These are phyloP conservation scores for Trichosanthes cucumerina DNA, from an alignment of 306 rosid genomes.

Conservation along the genomic window DNA sequence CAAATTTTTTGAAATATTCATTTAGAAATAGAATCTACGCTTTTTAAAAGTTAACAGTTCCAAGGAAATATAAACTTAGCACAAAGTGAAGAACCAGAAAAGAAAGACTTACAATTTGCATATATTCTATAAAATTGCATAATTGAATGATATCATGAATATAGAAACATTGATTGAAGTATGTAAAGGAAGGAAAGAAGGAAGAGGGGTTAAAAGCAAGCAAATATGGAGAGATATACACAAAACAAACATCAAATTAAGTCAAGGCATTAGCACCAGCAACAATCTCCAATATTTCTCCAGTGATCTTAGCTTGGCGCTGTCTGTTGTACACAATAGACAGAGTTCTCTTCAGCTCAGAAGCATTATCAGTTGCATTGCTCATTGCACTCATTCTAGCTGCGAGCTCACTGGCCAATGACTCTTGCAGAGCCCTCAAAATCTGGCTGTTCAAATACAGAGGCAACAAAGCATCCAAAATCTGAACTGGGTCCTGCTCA, in stretches of 20 bases:
- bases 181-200: background rate
- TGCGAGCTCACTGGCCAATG: slow-evolving; percentile 82
- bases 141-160: slow-evolving; percentile 1
- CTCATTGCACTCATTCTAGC: slow-evolving; percentile 91
- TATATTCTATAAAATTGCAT: background rate
- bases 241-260: background rate
- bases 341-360: slow-evolving; percentile 53
- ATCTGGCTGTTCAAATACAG: slow-evolving; percentile 77
- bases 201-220: background rate
- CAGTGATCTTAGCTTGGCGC: slow-evolving; percentile 86
- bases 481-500: slow-evolving; percentile 92
- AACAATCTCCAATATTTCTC: slow-evolving; percentile 83
- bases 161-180: slow-evolving; percentile 1
- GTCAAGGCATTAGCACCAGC: slow-evolving; percentile 63
- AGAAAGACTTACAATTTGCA: background rate
- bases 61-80: background rate
- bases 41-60: background rate
- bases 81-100: background rate
- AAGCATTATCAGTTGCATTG: slow-evolving; percentile 65
- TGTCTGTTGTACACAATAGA: slow-evolving; percentile 50
- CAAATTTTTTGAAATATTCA: background rate
- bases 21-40: background rate
- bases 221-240: background rate
- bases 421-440: slow-evolving; percentile 80
- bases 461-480: slow-evolving; percentile 74